phyloP scores from a whole-genome alignment of 108 stramenopile genomes.

The Nitzschia inconspicua region DNA sequence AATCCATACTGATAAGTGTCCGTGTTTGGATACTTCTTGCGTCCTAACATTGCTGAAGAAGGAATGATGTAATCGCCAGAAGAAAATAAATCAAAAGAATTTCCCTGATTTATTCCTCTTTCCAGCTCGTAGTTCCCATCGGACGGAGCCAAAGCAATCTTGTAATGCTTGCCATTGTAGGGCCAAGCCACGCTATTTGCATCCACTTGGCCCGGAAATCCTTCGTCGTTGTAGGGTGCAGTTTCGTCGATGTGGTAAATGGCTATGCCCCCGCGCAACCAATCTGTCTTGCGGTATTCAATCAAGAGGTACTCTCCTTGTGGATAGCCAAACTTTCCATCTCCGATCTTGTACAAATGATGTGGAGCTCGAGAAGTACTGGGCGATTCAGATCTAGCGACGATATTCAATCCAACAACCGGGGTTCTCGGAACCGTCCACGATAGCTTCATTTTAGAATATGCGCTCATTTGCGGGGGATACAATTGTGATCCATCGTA shows the following conservation, averaged over 20 bases:
- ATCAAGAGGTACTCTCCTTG: slow-evolving; percentile 41
- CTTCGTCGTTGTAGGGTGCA: slow-evolving; percentile 15
- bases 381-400: slow-evolving; percentile 22
- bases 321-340: slow-evolving; percentile 30
- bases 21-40: slow-evolving; percentile 40
- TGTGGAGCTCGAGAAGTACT: slow-evolving; percentile 25
- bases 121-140: slow-evolving; percentile 79
- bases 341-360: slow-evolving; percentile 23
- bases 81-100: slow-evolving; percentile 26
- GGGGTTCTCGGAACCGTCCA: slow-evolving; percentile 35
- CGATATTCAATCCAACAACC: slow-evolving; percentile 10
- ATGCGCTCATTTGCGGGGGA: slow-evolving; percentile 45
- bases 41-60: background rate
- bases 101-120: slow-evolving; percentile 18
- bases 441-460: slow-evolving; percentile 39
- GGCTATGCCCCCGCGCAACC: slow-evolving; percentile 48
- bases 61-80: slow-evolving; percentile 11
- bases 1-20: slow-evolving; percentile 40
- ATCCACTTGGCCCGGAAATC: slow-evolving; percentile 38
- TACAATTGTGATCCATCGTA: slow-evolving; percentile 14
- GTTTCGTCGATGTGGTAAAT: slow-evolving; percentile 55
- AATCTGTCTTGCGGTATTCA: slow-evolving; percentile 45
- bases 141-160: slow-evolving; percentile 55
- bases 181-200: slow-evolving; percentile 43
- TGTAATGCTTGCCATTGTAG: slow-evolving; percentile 56